phyloP scores from a whole-genome alignment of 1,284 basidiomycete genomes.

The Pisolithus thermaeus region DNA sequence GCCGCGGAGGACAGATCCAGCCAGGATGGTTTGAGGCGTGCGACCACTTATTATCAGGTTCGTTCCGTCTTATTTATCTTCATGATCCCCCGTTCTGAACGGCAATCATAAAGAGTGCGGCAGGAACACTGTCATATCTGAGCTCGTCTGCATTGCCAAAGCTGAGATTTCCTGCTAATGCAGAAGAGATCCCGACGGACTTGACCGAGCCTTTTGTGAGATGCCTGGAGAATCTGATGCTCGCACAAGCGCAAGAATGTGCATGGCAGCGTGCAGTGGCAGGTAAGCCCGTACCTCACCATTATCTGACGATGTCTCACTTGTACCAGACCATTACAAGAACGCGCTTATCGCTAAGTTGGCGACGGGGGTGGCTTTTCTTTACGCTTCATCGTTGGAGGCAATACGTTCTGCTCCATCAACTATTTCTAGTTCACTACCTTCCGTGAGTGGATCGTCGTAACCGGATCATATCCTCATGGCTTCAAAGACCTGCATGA shows the following conservation, averaged over 20 bases:
- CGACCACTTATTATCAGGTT: constrained; percentile 69
- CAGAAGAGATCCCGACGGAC: constrained; percentile 56
- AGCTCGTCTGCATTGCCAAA: constrained; percentile 53
- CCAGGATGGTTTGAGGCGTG: constrained; percentile 73
- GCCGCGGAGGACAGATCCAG: constrained; percentile 62
- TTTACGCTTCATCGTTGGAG: constrained; percentile 57
- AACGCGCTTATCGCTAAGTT: constrained; percentile 86
- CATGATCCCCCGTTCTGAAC: constrained; percentile 7
- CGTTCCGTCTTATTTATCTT: constrained; percentile 11
- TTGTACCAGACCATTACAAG: constrained; percentile 62
- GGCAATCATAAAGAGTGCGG: constrained; percentile 51
- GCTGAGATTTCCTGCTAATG: constrained; percentile 44
- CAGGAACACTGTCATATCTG: constrained; percentile 71
- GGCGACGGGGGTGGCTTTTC: constrained; percentile 67
- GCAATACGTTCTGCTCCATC: constrained; percentile 47
- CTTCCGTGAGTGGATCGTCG: constrained; percentile 39
- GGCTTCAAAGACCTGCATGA: constrained; percentile 62
- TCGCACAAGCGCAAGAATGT: constrained; percentile 96
- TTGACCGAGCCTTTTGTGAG: constrained; percentile 59
- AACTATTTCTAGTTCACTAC: constrained; percentile 44
- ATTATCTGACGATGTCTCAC: constrained; percentile 6
- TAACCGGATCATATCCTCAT: constrained; percentile 14
- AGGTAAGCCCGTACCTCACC: constrained; percentile 39
- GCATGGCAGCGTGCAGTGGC: constrained; percentile 92
- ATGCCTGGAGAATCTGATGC: constrained; percentile 72